Base-by-base conservation (phyloP, 805 yeast species). In the Kuraishia molischiana region DNA sequence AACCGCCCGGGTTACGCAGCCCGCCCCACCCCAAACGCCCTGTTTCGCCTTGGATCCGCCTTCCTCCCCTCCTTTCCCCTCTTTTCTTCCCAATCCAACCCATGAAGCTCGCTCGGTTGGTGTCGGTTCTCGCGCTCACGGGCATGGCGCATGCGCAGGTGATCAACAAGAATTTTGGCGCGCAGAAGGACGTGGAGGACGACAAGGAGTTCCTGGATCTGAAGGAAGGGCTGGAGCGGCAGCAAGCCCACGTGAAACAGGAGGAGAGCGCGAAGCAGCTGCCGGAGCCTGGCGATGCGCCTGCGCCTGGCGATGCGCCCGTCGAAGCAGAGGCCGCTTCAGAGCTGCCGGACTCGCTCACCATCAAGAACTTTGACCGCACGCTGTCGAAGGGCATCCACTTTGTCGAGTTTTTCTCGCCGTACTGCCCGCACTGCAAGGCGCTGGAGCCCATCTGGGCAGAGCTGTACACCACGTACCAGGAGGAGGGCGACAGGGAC, bases 361-460 rank as follows among this genome's bases (percentile, higher is more conserved):
- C 68, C 0, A 45, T 53, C 3, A 67, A 59, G 1, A 66, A 62
- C 17, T 85, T 83, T 50, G 77, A 74, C 38, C 42, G 54, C 10
- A 59, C 62, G 28, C 51, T 75, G n/a, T 52, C 63, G 15, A 58
- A 66, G 8, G 81, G 81, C 3, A 59, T 78, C 17, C 80, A 87
- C 50, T 68, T 90, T 51, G 79, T 90, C 24, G 96, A 90, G 59
- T 89, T 86, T 59, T 92, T 61, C 54, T 85, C 95, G 24, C 98
- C 98, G 0, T 79, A 79, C 50, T 92, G 98, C 55, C 55, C 63
- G 5, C 97, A 90, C 58, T 92, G 98, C 61, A 70, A 63, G 43
- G 66, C 61, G 5, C 61, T 92, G 38, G 92, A 85, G 2, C 97
- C 98, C 1, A 67, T 62, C 5, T 92, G 97, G 97, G 71, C 76